Evolutionary conservation across 768 basidiomycete genomes (phyloP).

Genomic region (Tricholoma bakamatsutake): DNA sequence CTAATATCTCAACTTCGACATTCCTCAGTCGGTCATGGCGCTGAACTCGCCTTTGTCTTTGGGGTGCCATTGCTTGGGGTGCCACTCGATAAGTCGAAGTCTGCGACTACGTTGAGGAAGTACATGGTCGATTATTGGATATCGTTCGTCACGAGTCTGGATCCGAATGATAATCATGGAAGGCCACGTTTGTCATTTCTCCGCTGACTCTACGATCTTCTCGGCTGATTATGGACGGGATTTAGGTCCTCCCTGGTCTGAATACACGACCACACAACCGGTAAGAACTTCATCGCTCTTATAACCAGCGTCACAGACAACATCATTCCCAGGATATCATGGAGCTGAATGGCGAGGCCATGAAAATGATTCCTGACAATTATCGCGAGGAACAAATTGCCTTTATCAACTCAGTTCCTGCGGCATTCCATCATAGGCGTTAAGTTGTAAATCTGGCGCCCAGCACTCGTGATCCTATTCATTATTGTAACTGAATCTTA

Average conservation of each 20-base stretch:
- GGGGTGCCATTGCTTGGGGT: conserved; percentile 11
- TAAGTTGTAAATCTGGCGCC: not conserved
- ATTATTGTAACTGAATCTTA: no score
- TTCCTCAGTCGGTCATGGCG: conserved; percentile 20
- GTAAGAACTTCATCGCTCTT: not conserved
- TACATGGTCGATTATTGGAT: conserved; percentile 41
- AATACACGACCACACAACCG: conserved; percentile 12
- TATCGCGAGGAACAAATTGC: conserved; percentile 22
- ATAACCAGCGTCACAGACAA: not conserved
- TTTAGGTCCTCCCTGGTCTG: conserved; percentile 18
- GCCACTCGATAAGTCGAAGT: conserved; percentile 8
- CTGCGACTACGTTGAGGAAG: conserved; percentile 22
- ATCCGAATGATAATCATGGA: conserved; percentile 39
- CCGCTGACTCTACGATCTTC: not conserved
- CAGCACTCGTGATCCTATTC: no score
- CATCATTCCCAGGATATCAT: conserved; percentile 14
- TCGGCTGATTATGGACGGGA: conserved; percentile 4
- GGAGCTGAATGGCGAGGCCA: conserved; percentile 22
- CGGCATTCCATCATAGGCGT: conserved; percentile 21
- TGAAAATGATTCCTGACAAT: conserved; percentile 21
- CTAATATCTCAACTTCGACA: not conserved
- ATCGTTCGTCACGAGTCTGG: conserved; percentile 37
- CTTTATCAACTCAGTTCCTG: conserved; percentile 19
- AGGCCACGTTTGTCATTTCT: conserved; percentile 20
- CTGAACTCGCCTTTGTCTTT: conserved; percentile 27